These are phyloP conservation scores for Zygotorulaspora florentina DNA, from an alignment of 805 yeast species.

Conservation along the genomic window DNA sequence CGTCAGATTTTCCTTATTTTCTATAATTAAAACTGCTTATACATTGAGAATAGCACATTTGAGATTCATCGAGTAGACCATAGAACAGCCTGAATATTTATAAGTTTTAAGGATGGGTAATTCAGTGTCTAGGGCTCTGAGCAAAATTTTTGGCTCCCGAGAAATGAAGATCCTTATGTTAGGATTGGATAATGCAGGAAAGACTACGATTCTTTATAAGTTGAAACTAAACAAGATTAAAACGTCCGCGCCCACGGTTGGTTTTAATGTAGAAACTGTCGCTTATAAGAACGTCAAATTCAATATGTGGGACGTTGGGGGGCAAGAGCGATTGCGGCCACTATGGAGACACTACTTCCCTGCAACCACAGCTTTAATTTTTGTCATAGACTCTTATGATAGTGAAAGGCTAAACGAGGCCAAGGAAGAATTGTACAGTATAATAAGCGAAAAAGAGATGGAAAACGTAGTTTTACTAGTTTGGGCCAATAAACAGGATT, in stretches of 20 bases:
- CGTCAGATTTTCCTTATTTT: no score
- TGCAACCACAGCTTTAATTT: constrained; percentile 86
- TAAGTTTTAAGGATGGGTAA: constrained; percentile 26
- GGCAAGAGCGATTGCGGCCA: constrained; percentile 87
- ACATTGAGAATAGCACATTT: no score
- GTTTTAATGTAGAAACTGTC: constrained; percentile 87
- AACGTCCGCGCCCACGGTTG: constrained; percentile 88
- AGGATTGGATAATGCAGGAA: constrained; percentile 91
- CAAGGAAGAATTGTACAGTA: constrained; percentile 69
- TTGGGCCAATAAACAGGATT: constrained; percentile 86
- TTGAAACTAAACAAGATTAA: constrained; percentile 70
- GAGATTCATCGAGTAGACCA: no score
- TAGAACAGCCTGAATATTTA: no score
- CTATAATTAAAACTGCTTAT: no score
- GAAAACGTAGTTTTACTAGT: constrained; percentile 73
- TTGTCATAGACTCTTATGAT: constrained; percentile 85
- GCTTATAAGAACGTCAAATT: constrained; percentile 76
- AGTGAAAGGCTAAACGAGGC: constrained; percentile 68
- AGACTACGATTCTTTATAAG: constrained; percentile 81
- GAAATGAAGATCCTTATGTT: constrained; percentile 77
- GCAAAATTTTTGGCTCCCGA: constrained; percentile 48
- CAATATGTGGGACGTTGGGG: constrained; percentile 95
- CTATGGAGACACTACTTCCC: constrained; percentile 95
- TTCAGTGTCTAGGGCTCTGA: constrained; percentile 35
- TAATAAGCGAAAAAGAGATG: constrained; percentile 79